These are phyloP conservation scores for Strobilomyces dryophilus DNA, from an alignment of 768 basidiomycete genomes.

Conservation along the genomic window DNA sequence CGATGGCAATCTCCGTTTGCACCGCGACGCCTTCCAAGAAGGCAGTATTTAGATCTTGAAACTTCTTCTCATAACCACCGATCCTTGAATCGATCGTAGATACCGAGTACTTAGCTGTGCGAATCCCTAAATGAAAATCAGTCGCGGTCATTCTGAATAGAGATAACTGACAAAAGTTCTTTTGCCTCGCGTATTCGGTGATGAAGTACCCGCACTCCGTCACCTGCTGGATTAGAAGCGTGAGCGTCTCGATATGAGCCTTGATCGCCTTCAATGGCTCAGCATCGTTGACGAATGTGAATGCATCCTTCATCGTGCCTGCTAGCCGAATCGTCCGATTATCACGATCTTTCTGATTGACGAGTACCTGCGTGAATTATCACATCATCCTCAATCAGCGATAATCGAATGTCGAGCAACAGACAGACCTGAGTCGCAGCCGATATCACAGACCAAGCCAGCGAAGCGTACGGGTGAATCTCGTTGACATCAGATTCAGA, in stretches of 20 bases:
- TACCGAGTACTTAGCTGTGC: not conserved
- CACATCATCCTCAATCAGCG: no score
- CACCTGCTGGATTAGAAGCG: not conserved
- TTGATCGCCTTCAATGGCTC: not conserved
- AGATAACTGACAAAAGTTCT: no score
- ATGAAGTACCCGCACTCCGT: not conserved
- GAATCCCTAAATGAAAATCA: not conserved
- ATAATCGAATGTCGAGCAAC: no score
- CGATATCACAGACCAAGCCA: no score
- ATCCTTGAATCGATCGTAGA: not conserved
- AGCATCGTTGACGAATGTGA: not conserved
- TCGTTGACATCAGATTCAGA: no score
- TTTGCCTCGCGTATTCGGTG: no score
- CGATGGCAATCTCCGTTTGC: no score
- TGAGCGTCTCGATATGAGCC: not conserved
- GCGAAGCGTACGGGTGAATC: no score
- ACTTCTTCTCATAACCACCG: not conserved
- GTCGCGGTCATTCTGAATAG: not conserved
- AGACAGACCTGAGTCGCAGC: no score
- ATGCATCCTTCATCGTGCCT: not conserved
- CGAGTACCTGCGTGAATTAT: no score
- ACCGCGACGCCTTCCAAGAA: not conserved
- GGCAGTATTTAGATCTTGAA: not conserved
- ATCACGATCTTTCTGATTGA: not conserved
- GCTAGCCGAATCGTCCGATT: not conserved